Base-by-base conservation (phyloP, 2,329 filamentous ascomycete species). In the Fusarium austroafricanum region DNA sequence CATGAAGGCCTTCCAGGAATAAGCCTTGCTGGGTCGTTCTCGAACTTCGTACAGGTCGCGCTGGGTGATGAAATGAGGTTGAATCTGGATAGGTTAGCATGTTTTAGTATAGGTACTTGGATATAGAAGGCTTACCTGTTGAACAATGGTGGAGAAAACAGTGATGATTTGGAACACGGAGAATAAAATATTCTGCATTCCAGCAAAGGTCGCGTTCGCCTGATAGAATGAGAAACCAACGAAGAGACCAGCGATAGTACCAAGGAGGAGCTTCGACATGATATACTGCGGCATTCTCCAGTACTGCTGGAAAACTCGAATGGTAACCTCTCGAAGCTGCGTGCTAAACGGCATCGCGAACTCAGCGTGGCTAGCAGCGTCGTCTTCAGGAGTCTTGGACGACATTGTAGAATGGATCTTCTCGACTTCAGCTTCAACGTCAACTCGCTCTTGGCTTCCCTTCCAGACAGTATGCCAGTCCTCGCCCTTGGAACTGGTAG, bases 221-320 rank as follows among this genome's bases (percentile, higher is more conserved):
- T 81, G 46, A 79, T 83, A 92, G 77, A 94, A 92, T 0, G 89
- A 90, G 76, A 93, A 92, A 1, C 91, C 92, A 60, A 94, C 90
- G 75, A 94, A 94, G 3, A 95, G 81, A 9, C 86, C 83, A 23
- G 87, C 83, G 56, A 88, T 83, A 51, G 86, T 67, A 3, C 80
- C 89, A 18, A 95, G 85, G 2, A 84, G 76, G 3, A 87, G 76
- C 80, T 95, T 95, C 57, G 91, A 86, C 77, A 92, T 91, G 73
- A 96, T 89, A 78, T 96, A 96, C 12, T 83, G 83, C 0, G 92
- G 92, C 56, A 89, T 92, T 44, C 92, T 87, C 92, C 92, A 95
- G 83, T 94, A 94, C 75, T 96, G 92, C 73, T 92, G 86, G 79
- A 94, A 94, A 8, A 94, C 87, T 58, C 92, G 89, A 10, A 83